Base-by-base conservation (phyloP, 2,329 filamentous ascomycete species). In the Penicillium sp. region DNA sequence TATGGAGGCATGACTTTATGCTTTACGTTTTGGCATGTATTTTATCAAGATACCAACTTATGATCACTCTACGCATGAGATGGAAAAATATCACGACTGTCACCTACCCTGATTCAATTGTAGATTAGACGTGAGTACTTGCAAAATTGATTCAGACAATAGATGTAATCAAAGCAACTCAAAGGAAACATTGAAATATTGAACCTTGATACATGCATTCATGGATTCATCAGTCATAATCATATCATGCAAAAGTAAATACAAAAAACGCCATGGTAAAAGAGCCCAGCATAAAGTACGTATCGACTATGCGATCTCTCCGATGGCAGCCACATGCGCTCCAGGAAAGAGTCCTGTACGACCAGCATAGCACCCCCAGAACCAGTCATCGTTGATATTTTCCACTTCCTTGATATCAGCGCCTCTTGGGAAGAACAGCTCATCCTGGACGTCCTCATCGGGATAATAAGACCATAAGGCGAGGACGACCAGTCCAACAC, bases 301-400 rank as follows among this genome's bases (percentile, higher is more conserved):
- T 26, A 10, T 42, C 24, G 26, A 21, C 51, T 59, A 71, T n/a
- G 52, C 57, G 46, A 72, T 60, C 50, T 73, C 70, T 41, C 62
- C 64, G 8, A 82, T 57, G 26, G 85, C 65, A 59, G 76, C 76
- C 24, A 91, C 88, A 78, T 93, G 93, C 7, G 84, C 82, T 6
- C 86, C 85, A 4, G 92, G 92, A 67, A 96, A 95, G 59, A 96
- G 64, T 0, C 90, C 92, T 62, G 84, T 85, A 23, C 75, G 76
- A 0, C 90, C 91, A 74, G 90, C 91, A 76, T 95, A 96, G 26
- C 85, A 85, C 0, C 93, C 93, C 74, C 87, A 88, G 65, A 82
- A 91, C 92, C 92, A 97, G 69, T 96, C 91, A 16, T 87, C 89
- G 69, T 96, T 96, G 44, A 95, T 84, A 70, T 94, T 88, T 68